A percentile compares a stretch with the other conserved stretches of the same genome.
These are phyloP conservation scores for Blastomyces emzantsi DNA, from an alignment of 2,329 filamentous ascomycete genomes.

Conservation along the genomic window DNA sequence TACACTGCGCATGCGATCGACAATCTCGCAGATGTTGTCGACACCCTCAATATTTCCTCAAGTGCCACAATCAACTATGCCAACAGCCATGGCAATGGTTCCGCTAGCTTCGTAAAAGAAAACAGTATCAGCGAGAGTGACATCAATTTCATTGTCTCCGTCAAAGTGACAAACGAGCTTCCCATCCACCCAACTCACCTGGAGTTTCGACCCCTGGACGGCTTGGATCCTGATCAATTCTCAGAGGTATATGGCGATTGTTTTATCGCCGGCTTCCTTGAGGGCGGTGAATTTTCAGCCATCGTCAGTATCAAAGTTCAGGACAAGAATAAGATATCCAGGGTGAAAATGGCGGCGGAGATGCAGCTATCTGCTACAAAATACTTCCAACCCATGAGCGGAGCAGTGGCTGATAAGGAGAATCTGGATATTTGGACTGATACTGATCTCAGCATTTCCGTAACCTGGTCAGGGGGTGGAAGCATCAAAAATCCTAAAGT, in stretches of 20 bases:
- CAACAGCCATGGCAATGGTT: slow-evolving; percentile 25
- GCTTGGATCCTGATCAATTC: slow-evolving; percentile 21
- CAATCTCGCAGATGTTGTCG: slow-evolving; percentile 32
- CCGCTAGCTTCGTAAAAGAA: slow-evolving; percentile 17
- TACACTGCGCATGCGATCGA: slow-evolving; percentile 26
- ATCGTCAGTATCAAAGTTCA: slow-evolving; percentile 27
- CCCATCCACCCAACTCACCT: slow-evolving; percentile 10
- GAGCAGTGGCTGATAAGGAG: slow-evolving; percentile 16
- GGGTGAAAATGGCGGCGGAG: slow-evolving; percentile 28
- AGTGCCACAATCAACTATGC: slow-evolving; percentile 33
- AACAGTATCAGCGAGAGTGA: slow-evolving; percentile 19
- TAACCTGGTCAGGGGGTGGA: slow-evolving; percentile 29
- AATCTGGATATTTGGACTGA: slow-evolving; percentile 16
- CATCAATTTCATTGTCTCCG: slow-evolving; percentile 19
- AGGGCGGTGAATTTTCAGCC: slow-evolving; percentile 28
- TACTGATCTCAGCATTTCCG: slow-evolving; percentile 27
- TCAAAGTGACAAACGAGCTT: slow-evolving; percentile 19
- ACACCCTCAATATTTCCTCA: slow-evolving; percentile 33
- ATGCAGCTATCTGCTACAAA: slow-evolving; percentile 18
- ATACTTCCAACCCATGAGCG: slow-evolving; percentile 7
- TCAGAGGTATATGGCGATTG: slow-evolving; percentile 28
- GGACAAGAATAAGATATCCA: slow-evolving; percentile 25
- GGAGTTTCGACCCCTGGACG: slow-evolving; percentile 15
- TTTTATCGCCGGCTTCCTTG: slow-evolving; percentile 28
- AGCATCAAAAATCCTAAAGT: slow-evolving; percentile 25